Evolutionary conservation across 2,329 filamentous ascomycete species (phyloP).

Genomic region (Scytalidium sp.): DNA sequence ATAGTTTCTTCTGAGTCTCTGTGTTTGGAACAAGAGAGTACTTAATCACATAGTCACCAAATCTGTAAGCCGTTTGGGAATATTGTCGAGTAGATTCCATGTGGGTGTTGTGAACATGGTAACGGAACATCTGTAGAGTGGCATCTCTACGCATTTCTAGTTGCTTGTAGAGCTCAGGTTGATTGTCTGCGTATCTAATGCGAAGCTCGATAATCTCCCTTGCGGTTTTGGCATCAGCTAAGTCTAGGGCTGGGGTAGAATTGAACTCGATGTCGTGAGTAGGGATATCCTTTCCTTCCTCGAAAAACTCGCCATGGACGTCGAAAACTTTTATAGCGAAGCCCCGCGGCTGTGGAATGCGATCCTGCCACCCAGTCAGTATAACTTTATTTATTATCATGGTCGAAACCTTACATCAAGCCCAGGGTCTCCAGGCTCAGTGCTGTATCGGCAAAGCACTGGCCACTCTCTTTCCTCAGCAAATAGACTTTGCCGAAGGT

Average conservation of each 20-base stretch:
- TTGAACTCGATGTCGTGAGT: constrained; percentile 46
- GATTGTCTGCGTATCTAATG: constrained; percentile 33
- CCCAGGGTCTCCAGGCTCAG: constrained; percentile 34
- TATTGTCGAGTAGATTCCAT: constrained; percentile 36
- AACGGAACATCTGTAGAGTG: constrained; percentile 35
- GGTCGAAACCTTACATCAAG: constrained; percentile 21
- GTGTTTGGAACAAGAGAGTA: constrained; percentile 41
- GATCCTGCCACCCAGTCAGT: constrained; percentile 20
- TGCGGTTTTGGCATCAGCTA: constrained; percentile 42
- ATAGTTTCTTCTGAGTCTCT: constrained; percentile 36
- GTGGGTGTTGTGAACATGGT: constrained; percentile 36
- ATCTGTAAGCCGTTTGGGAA: constrained; percentile 45
- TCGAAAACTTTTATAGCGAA: constrained; percentile 48
- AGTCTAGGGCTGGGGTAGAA: constrained; percentile 42
- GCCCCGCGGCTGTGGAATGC: constrained; percentile 41
- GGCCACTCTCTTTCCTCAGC: constrained; percentile 25
- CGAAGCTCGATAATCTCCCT: constrained; percentile 39
- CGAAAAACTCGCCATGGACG: constrained; percentile 39
- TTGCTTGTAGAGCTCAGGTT: constrained; percentile 37
- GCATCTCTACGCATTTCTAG: constrained; percentile 35
- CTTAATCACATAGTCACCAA: constrained; percentile 44
- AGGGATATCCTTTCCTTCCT: constrained; percentile 29
- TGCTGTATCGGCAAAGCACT: constrained; percentile 34
- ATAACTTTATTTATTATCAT: too few species aligned
- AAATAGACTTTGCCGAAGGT: constrained; percentile 41